A percentile compares a stretch with the other conserved stretches of the same genome.
Evolutionary conservation across 306 rosid species (phyloP).

Genomic region (Malus sieversii): DNA sequence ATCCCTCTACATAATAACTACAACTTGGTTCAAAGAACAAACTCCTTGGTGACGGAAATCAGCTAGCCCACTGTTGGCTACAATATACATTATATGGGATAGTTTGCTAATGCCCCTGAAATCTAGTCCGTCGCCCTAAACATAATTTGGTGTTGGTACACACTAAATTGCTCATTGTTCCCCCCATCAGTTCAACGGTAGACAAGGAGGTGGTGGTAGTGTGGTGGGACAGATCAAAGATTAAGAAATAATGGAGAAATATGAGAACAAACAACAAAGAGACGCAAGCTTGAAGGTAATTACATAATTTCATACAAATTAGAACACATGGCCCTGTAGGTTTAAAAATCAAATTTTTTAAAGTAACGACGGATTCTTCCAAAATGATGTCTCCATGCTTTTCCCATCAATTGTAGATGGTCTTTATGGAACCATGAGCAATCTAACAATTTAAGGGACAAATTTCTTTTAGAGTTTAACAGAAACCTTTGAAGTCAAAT

Average conservation of each 20-base stretch:
- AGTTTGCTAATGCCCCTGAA: background rate
- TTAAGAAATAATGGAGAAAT: background rate
- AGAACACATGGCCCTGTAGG: background rate
- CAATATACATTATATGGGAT: background rate
- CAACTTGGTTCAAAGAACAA: background rate
- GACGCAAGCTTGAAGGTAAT: background rate
- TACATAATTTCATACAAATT: background rate
- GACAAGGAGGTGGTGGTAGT: background rate
- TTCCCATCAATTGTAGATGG: background rate
- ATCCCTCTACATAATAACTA: background rate
- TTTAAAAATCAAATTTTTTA: background rate
- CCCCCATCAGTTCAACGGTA: background rate
- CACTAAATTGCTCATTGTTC: background rate
- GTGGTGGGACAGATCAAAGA: background rate
- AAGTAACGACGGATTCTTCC: background rate
- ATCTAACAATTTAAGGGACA: too few relatives aligned
- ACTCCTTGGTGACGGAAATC: background rate
- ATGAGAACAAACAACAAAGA: background rate
- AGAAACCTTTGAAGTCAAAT: background rate
- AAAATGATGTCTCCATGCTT: constrained; percentile 15
- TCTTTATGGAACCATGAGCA: background rate
- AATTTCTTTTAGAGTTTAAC: background rate
- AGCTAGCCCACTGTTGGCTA: background rate
- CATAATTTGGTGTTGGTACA: background rate
- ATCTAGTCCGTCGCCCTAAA: background rate